Base-by-base conservation (phyloP, 1,139 yeast species). In the Suhomyces wounanorum region DNA sequence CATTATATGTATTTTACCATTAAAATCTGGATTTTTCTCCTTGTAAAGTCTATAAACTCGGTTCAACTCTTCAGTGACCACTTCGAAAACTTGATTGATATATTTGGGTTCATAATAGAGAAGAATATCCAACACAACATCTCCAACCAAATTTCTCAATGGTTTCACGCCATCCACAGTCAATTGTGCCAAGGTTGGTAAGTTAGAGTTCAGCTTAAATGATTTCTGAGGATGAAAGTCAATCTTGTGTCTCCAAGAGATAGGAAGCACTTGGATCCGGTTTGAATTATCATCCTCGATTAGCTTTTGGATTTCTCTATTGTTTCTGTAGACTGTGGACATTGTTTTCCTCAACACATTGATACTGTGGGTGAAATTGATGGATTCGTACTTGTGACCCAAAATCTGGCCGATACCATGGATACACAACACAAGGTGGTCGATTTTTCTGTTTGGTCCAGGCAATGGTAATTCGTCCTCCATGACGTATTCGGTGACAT, bases 361-460 rank as follows among this genome's bases (percentile, higher is more conserved):
- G 49, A 91, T 83, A 26, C 94, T 90, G 65, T 91, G 96, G 4
- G 94, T 85, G 69, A 94, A 94, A 63, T 90, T 90, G 44, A 91
- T 84, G 36, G 89, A 83, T 55, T 91, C 91, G 58, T 87, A 87
- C 59, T 83, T 83, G 49, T 84, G 82, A 3, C 96, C 95, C 52
- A 94, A 74, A 40, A 87, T 83, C 66, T 94, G 99, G 1, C 98
- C 98, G 55, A 94, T 89, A 0, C 99, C 98, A 67, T 94, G 99
- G 43, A 92, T 80, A 57, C 96, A 94, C 16, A 94, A 73, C 1
- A 92, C 81, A 50, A 94, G 69, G 67, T 94, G 97, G 47, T 89
- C 91, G 16, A 91, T 77, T 30, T 82, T 75, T 52, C 96, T 70
- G 39, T 75, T 67, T 9, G 48, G 48, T 3, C 36, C 41, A 5